Conservation (phyloP, 202 grass and related monocot species). For the Bolboschoenoplectus hybrid region DNA sequence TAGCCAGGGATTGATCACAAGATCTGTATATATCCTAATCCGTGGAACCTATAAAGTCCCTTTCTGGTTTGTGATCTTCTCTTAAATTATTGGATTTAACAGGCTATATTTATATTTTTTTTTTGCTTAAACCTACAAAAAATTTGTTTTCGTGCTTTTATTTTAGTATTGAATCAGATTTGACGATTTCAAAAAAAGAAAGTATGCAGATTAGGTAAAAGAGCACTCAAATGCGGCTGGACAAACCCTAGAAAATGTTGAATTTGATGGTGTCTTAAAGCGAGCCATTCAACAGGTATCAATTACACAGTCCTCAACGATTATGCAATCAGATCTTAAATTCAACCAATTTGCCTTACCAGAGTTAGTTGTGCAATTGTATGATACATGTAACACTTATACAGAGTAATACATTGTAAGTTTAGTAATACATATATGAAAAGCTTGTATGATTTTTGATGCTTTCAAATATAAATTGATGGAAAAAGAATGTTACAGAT, state of each 20-base stretch:
- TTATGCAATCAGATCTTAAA: background rate
- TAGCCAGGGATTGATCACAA: background rate
- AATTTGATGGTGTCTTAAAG: background rate
- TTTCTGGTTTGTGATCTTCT: background rate
- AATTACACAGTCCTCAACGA: background rate
- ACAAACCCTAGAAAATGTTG: background rate
- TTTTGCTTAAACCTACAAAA: background rate
- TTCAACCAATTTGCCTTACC: no score
- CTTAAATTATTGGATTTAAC: background rate
- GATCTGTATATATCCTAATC: background rate
- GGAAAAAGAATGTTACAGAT: no score
- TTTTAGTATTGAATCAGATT: background rate
- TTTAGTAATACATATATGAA: no score
- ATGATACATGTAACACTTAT: no score
- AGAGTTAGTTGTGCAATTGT: no score
- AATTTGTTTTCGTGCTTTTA: slow-evolving; percentile 1
- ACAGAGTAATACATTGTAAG: no score
- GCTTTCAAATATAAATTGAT: no score
- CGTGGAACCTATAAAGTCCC: background rate
- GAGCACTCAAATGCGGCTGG: background rate
- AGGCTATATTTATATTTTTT: background rate
- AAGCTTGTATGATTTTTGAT: no score
- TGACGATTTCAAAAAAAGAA: background rate
- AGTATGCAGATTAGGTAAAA: slow-evolving; percentile 1
- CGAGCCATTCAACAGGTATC: background rate